Percentiles rank a stretch among this genome's conserved stretches.
These are phyloP conservation scores for Gnomoniopsis smithogilvyi DNA, from an alignment of 2,329 filamentous ascomycete species.

Conservation along the genomic window DNA sequence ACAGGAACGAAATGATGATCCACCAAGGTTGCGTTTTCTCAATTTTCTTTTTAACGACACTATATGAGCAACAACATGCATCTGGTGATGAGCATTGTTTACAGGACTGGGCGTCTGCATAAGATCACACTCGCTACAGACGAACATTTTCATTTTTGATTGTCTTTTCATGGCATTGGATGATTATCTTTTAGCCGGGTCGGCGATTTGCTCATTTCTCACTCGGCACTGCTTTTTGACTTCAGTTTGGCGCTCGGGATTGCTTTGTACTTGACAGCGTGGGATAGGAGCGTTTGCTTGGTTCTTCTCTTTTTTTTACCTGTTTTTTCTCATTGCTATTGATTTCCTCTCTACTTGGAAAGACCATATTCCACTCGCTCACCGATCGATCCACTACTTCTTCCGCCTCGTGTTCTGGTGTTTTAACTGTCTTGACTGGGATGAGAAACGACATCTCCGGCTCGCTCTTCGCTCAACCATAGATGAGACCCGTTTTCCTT, in stretches of 20 bases:
- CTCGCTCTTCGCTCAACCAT: not conserved
- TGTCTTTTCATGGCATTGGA: not conserved
- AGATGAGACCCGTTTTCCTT: not conserved
- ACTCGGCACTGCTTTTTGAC: not conserved
- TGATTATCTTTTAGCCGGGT: conserved; percentile 17
- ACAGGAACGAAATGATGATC: not conserved
- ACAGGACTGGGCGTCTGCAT: not conserved
- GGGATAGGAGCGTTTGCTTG: conserved; percentile 1
- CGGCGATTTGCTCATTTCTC: conserved; percentile 13
- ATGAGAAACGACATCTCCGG: not conserved
- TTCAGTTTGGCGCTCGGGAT: not conserved
- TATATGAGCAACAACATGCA: not conserved
- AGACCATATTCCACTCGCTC: not conserved
- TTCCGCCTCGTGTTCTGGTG: not conserved
- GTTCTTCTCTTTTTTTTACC: no score
- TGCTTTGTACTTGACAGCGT: not conserved
- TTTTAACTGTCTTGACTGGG: not conserved
- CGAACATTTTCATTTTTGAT: not conserved
- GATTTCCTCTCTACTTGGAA: not conserved
- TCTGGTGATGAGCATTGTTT: conserved; percentile 1
- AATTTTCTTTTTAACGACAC: conserved; percentile 8
- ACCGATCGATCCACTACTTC: not conserved
- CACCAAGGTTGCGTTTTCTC: conserved; percentile 2
- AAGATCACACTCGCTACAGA: conserved; percentile 10
- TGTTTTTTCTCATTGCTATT: not conserved